A percentile compares a stretch with the other conserved stretches of the same genome.
Conservation (phyloP, 371 early-diverging fungal species). For the Rhizomucor pusillus region DNA sequence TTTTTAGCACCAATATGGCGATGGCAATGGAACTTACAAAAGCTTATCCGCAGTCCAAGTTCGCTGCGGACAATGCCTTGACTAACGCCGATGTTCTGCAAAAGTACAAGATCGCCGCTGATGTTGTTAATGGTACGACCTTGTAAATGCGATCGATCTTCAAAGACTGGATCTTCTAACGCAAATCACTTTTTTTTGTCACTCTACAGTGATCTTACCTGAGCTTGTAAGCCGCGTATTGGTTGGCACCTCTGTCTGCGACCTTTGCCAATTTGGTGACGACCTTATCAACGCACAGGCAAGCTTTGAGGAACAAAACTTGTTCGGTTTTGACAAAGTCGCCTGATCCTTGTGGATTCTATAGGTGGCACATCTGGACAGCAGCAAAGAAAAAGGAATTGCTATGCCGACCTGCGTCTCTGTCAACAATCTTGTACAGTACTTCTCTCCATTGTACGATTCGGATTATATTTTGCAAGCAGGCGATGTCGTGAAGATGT, state of each 20-base stretch:
- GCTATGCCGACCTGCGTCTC: conserved; percentile 84
- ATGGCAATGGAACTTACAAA: conserved; percentile 3
- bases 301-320: conserved; percentile 16
- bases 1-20: not conserved
- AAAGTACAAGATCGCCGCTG: conserved; percentile 83
- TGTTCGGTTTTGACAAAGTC: no score
- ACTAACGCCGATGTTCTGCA: conserved; percentile 61
- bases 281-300: conserved; percentile 66
- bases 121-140: conserved; percentile 70
- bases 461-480: conserved; percentile 53
- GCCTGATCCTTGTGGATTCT: no score
- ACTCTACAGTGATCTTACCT: conserved; percentile 30
- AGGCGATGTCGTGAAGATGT: conserved; percentile 90
- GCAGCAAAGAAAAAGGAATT: conserved; percentile 75
- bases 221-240: conserved; percentile 54
- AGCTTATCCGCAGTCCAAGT: conserved; percentile 47
- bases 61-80: conserved; percentile 65
- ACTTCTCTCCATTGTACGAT: conserved; percentile 72
- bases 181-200: not conserved
- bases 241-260: conserved; percentile 64
- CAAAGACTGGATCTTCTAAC: not conserved
- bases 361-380: conserved; percentile 44
- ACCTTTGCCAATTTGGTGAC: conserved; percentile 84
- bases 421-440: conserved; percentile 78
- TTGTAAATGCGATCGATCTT: conserved; percentile 1